Base-by-base conservation (phyloP, 1,284 basidiomycete genomes). In the Irpex sp. region DNA sequence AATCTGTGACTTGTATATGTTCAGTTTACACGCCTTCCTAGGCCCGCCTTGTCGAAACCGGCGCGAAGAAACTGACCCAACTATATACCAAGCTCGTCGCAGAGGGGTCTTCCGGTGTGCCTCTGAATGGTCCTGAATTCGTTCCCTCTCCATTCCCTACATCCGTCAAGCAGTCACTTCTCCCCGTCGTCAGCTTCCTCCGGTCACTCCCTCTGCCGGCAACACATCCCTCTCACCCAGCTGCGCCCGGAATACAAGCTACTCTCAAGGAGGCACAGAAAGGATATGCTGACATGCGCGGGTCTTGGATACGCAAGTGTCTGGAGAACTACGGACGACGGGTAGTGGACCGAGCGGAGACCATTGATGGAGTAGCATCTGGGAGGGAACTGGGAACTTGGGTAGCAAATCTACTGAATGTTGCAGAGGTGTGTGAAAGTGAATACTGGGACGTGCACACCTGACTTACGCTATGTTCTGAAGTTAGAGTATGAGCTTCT, bases 271-370 rank as follows among this genome's bases (percentile, higher is more conserved):
- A 93, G 37, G 89, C 90, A 3, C 90, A 92, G 74, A 81, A 81
- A 61, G 91, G 91, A 1, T 93, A 91, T 66, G 91, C 89, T 0
- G 91, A 93, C 66, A 93, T 93, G 91, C 82, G 90, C 31, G 90
- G 90, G 2, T 80, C 79, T 9, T 93, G 90, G 91, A 80, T 79
- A 47, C 81, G 82, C 65, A 90, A 88, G 68, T 89, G 89, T 58
- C 72, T 93, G 21, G 91, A 93, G 69, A 78, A 78, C 8, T 85
- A 87, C 63, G 88, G 84, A 3, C 87, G 88, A 68, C 78, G 89
- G 7, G 79, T 89, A 1, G 76, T 90, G 0, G 88, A 90, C 54
- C 77, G 87, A 15, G 84, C 85, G 6, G 88, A 89, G 65, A 87
- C 81, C 0, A 76, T 85, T 17, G 87, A 90, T 66, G 79, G 84